Percentiles rank a stretch among this genome's conserved stretches.
These are phyloP conservation scores for Pseudonitzschia multiseries DNA, from an alignment of 108 stramenopile genomes.

Conservation along the genomic window DNA sequence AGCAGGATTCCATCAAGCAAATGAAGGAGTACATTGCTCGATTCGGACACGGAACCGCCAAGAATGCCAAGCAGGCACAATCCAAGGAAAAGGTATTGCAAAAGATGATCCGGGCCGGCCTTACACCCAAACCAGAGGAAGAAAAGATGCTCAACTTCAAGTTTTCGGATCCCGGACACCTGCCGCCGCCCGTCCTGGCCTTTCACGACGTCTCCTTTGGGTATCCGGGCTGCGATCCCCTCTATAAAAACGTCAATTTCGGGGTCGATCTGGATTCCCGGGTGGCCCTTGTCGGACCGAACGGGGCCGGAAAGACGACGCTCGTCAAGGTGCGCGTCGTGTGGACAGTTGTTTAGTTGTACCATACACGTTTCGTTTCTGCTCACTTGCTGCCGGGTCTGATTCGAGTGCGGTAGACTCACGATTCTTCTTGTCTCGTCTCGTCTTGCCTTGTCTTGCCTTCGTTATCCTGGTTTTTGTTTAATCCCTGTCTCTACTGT, in stretches of 20 bases:
- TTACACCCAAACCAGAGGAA: conserved; percentile 94
- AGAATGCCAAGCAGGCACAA: conserved; percentile 98
- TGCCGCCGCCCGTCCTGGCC: conserved; percentile 98
- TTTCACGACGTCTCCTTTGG: conserved; percentile 96
- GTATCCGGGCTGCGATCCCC: conserved; percentile 92
- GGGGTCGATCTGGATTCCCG: conserved; percentile 98
- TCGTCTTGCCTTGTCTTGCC: background rate
- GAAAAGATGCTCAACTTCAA: conserved; percentile 94
- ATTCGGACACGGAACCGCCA: conserved; percentile 97
- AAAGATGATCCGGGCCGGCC: conserved; percentile 95
- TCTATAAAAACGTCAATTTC: conserved; percentile 93
- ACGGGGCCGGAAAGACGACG: conserved; percentile 83
- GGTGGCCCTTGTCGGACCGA: conserved; percentile 93
- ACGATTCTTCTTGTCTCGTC: background rate
- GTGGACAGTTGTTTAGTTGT: too few relatives aligned
- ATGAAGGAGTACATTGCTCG: conserved; percentile 98
- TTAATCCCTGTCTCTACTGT: too few relatives aligned
- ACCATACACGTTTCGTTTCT: too few relatives aligned
- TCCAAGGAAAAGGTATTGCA: conserved; percentile 85
- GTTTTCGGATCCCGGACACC: conserved; percentile 91
- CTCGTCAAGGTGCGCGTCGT: conserved; percentile 5
- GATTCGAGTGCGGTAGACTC: too few relatives aligned
- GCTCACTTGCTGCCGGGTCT: too few relatives aligned
- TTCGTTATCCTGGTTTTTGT: too few relatives aligned
- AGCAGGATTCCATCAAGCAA: conserved; percentile 95